Evolutionary conservation across 352 stramenopile species (phyloP).

Genomic region (Phytophthora citrophthora): DNA sequence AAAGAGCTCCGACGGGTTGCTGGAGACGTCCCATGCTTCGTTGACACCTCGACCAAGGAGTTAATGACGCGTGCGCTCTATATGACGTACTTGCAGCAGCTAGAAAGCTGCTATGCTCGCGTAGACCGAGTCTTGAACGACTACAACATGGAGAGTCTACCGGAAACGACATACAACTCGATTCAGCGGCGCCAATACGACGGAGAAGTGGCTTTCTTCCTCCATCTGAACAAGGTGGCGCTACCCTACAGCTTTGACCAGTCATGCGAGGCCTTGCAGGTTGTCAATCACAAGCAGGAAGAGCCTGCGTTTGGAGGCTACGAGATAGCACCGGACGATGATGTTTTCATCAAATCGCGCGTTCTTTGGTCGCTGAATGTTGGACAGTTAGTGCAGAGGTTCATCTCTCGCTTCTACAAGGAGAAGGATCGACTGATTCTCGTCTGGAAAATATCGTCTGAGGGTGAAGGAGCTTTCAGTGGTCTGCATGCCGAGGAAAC

Average conservation of each 20-base stretch:
- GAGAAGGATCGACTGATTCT: slow-evolving; percentile 49
- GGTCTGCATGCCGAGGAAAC: slow-evolving; percentile 33
- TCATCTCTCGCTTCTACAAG: slow-evolving; percentile 46
- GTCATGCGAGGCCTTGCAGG: slow-evolving; percentile 14
- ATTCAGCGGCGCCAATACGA: slow-evolving; percentile 4
- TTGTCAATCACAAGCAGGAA: slow-evolving; percentile 3
- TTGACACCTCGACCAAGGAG: not conserved
- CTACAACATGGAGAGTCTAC: slow-evolving; percentile 14
- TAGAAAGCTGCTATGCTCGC: slow-evolving; percentile 28
- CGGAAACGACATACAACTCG: slow-evolving; percentile 10
- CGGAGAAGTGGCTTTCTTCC: slow-evolving; percentile 22
- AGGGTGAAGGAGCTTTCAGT: slow-evolving; percentile 34
- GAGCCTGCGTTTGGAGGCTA: not conserved
- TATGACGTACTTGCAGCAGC: slow-evolving; percentile 23
- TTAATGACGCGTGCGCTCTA: slow-evolving; percentile 9
- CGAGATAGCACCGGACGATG: slow-evolving; percentile 15
- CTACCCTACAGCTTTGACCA: slow-evolving; percentile 21
- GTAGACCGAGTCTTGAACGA: slow-evolving; percentile 17
- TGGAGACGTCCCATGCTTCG: not conserved
- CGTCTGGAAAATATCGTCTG: slow-evolving; percentile 54
- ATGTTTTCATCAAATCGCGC: slow-evolving; percentile 35
- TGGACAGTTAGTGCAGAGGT: slow-evolving; percentile 4
- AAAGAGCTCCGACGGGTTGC: slow-evolving; percentile 1
- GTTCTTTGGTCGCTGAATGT: slow-evolving; percentile 7
- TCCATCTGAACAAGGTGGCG: slow-evolving; percentile 21